Base-by-base conservation (phyloP, 169 alveolate genomes). In the Pseudocohnilembus persalinus region DNA sequence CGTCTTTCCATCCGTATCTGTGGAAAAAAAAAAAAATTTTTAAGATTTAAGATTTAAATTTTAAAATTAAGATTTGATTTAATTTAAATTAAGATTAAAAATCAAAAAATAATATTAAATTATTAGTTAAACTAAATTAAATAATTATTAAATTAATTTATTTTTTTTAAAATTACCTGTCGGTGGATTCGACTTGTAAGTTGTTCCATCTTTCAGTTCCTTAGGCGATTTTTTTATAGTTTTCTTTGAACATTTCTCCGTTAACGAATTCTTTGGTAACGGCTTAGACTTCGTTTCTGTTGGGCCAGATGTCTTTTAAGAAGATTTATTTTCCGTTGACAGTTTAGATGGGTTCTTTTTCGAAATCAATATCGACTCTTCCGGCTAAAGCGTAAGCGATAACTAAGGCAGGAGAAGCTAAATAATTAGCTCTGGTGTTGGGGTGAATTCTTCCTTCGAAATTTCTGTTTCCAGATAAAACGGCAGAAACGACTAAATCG, bases 371-470 rank as follows among this genome's bases (percentile, higher is more conserved):
- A 84, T 97, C 94, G 35, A 97, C 96, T 74, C 96, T 94, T 0
- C 99, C 99, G 29, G 99, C 99, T 27, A 98, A 91, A 27, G 99
- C 99, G 87, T 95, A 97, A 33, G 99, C 99, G 4, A 98, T 99
- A 33, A 98, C 99, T 73, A 98, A 95, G 26, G 99, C 99, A 0
- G 99, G 99, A 24, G 99, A 95, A 32, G 99, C 99, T 73, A 98
- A 94, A 87, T 97, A 98, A 93, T 98, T 98, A 32, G 99, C 99
- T 77, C 98, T 93, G 64, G 99, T 97, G 68, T 92, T 91, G 29
- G 99, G 99, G 91, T 98, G 99, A 31, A 98, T 98, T 74, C 99
- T 96, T 28, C 99, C 99, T 93, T 97, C 99, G 91, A 97, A 97
- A 94, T 98, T 98, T 87, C 99, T 86, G 93, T 98, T 98, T 72